A percentile compares a stretch with the other conserved stretches of the same genome.
These are phyloP conservation scores for Simplicillium sp. DNA, from an alignment of 2,329 filamentous ascomycete species.

Conservation along the genomic window DNA sequence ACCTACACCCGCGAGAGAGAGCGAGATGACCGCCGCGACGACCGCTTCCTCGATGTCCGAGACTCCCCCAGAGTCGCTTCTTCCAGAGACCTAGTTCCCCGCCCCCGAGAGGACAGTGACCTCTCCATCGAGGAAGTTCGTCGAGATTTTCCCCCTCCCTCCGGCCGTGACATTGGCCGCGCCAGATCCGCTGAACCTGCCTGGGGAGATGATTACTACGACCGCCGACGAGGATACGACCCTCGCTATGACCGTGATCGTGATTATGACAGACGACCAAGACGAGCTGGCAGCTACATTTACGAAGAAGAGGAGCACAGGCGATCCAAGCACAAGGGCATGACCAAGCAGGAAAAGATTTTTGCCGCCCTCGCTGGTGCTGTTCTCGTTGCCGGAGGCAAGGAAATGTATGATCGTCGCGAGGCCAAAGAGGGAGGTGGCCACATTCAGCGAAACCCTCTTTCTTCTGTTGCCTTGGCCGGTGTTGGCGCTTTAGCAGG, in stretches of 20 bases:
- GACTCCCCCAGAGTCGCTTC: constrained; percentile 37
- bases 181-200: constrained; percentile 56
- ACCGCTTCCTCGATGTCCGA: constrained; percentile 43
- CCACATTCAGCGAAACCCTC: constrained; percentile 46
- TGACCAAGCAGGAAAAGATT: constrained; percentile 57
- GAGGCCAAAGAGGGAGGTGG: constrained; percentile 42
- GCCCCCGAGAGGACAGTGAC: constrained; percentile 62
- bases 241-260: constrained; percentile 38
- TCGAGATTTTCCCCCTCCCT: constrained; percentile 74
- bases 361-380: constrained; percentile 57
- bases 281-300: constrained; percentile 35
- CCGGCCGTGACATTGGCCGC: constrained; percentile 42
- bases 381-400: constrained; percentile 54
- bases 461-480: constrained; percentile 51
- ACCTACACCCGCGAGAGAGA: constrained; percentile 47
- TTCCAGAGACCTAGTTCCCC: constrained; percentile 45
- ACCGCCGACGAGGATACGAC: constrained; percentile 31
- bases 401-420: constrained; percentile 56
- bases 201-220: constrained; percentile 44
- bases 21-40: constrained; percentile 43
- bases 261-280: constrained; percentile 32
- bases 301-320: constrained; percentile 51
- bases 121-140: constrained; percentile 72
- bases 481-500: constrained; percentile 55
- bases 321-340: constrained; percentile 35